Evolutionary conservation across 805 yeast genomes (phyloP).

Genomic region (Candida glaebosa): DNA sequence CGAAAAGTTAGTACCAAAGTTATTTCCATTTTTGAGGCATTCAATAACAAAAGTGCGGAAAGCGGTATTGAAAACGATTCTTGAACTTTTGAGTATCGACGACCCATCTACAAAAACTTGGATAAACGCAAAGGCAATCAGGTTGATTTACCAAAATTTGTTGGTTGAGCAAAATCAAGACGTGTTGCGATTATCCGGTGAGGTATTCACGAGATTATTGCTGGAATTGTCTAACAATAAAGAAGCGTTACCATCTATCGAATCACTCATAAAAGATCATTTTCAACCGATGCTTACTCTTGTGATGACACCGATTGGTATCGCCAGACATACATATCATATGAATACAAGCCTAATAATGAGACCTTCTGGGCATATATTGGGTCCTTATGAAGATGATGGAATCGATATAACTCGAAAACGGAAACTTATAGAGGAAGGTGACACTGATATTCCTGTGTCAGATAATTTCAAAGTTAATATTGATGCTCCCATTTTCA

Average conservation of each 20-base stretch:
- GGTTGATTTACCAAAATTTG: slow-evolving; percentile 82
- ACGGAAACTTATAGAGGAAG: slow-evolving; percentile 12
- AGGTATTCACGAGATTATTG: slow-evolving; percentile 58
- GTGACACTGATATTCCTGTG: slow-evolving; percentile 39
- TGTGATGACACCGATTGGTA: slow-evolving; percentile 91
- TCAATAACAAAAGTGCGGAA: slow-evolving; percentile 88
- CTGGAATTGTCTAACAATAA: slow-evolving; percentile 42
- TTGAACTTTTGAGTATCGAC: slow-evolving; percentile 65
- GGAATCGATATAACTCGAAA: slow-evolving; percentile 50
- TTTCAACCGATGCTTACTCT: slow-evolving; percentile 59
- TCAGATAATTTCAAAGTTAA: slow-evolving; percentile 65
- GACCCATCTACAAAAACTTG: slow-evolving; percentile 57
- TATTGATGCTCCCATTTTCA: slow-evolving; percentile 88
- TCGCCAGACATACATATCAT: slow-evolving; percentile 80
- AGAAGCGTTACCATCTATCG: slow-evolving; percentile 40
- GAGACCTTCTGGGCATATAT: slow-evolving; percentile 69
- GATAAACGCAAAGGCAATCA: slow-evolving; percentile 70
- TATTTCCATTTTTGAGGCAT: slow-evolving; percentile 91
- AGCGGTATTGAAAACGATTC: slow-evolving; percentile 77
- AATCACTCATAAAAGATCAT: slow-evolving; percentile 53
- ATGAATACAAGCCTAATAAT: slow-evolving; percentile 76
- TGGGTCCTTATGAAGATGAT: slow-evolving; percentile 20
- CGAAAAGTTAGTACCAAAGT: slow-evolving; percentile 76
- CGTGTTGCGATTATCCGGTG: slow-evolving; percentile 59
- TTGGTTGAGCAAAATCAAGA: slow-evolving; percentile 83